Percentiles rank a stretch among this genome's conserved stretches.
Conservation (phyloP, 345 rosid genomes). For the Rhizophora mangle region DNA sequence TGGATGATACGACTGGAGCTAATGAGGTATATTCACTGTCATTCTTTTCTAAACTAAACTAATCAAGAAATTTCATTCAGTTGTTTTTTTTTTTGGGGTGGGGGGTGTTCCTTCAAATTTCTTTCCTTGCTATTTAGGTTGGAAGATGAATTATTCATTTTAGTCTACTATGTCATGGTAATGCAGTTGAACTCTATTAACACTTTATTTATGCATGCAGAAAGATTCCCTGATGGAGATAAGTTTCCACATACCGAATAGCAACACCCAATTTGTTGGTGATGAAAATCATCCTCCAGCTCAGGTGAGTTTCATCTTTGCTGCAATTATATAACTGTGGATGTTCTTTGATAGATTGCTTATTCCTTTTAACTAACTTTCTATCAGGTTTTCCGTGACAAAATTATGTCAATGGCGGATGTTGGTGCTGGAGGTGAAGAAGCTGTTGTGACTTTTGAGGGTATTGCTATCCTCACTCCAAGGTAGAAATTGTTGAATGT, state of each 20-base stretch:
- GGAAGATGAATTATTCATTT: not conserved
- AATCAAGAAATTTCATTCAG: not conserved
- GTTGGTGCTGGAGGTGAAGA: constrained; percentile 87
- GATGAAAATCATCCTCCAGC: constrained; percentile 88
- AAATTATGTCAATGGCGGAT: constrained; percentile 75
- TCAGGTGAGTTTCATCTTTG: constrained; percentile 48
- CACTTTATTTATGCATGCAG: constrained; percentile 35
- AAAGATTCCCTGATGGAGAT: constrained; percentile 97
- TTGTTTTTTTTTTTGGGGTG: no score
- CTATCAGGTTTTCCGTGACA: constrained; percentile 71
- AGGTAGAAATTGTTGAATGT: constrained; percentile 44
- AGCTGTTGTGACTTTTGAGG: constrained; percentile 88
- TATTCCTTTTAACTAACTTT: constrained; percentile 8
- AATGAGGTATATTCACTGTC: constrained; percentile 58
- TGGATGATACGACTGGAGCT: constrained; percentile 96
- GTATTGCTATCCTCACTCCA: constrained; percentile 90
- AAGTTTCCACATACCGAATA: constrained; percentile 84
- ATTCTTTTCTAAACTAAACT: not conserved
- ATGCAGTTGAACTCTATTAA: not conserved
- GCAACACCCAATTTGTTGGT: constrained; percentile 88
- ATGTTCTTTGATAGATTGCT: not conserved
- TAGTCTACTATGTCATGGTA: no score
- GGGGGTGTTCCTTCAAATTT: not conserved
- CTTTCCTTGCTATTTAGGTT: not conserved
- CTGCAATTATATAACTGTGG: not conserved